Evolutionary conservation across 805 yeast species (phyloP).

Genomic region (Cyberlindnera americana): DNA sequence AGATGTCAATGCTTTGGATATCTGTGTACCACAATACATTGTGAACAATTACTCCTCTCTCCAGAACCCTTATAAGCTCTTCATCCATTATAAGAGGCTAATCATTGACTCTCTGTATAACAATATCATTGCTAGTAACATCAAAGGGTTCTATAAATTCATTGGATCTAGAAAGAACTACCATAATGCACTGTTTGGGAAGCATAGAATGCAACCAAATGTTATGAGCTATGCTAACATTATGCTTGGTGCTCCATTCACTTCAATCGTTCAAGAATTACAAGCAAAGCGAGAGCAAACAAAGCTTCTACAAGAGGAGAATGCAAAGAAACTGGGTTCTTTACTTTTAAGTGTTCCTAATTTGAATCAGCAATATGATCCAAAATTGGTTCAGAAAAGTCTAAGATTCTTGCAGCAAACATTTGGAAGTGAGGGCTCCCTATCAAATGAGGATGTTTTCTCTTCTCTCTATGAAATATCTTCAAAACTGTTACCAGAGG

Average conservation of each 20-base stretch:
- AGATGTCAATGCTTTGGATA: slow-evolving; percentile 7
- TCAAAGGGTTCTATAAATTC: slow-evolving; percentile 20
- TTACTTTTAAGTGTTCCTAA: slow-evolving; percentile 33
- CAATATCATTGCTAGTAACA: slow-evolving; percentile 17
- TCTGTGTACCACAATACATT: slow-evolving; percentile 11
- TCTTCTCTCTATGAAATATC: slow-evolving; percentile 1
- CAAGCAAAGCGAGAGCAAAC: slow-evolving; percentile 21
- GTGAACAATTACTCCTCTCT: slow-evolving; percentile 9
- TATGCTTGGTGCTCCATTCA: slow-evolving; percentile 36
- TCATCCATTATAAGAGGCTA: slow-evolving; percentile 12
- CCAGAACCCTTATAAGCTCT: slow-evolving; percentile 10
- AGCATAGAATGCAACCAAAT: background rate
- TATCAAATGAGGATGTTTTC: background rate
- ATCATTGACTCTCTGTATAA: slow-evolving; percentile 18
- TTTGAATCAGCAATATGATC: no score
- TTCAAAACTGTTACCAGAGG: slow-evolving; percentile 1
- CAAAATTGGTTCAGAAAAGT: no score
- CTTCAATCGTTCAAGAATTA: slow-evolving; percentile 31
- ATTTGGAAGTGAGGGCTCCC: background rate
- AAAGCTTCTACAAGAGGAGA: slow-evolving; percentile 26
- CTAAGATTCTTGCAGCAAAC: no score
- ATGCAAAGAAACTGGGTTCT: slow-evolving; percentile 36
- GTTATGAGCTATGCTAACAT: slow-evolving; percentile 24
- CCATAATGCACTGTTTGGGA: slow-evolving; percentile 18
- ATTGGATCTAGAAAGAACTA: slow-evolving; percentile 28